Percentiles rank a stretch among this genome's conserved stretches.
Evolutionary conservation across 176 grass and related monocot species (phyloP).

Genomic region (Triticum timopheevii): DNA sequence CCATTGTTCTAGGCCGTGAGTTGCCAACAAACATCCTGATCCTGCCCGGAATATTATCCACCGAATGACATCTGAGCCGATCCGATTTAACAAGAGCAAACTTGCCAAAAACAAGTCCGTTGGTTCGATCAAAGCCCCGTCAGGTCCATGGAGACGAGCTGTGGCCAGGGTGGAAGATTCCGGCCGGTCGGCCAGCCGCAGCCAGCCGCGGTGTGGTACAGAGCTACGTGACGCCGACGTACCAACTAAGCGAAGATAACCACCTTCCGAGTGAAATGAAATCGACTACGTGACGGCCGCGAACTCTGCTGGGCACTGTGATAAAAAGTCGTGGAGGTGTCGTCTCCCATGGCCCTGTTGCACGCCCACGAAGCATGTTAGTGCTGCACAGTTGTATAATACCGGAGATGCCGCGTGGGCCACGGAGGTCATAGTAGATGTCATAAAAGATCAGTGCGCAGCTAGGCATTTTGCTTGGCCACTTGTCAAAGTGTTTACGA

Average conservation of each 20-base stretch:
- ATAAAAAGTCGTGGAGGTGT: neutral
- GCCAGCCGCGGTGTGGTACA: neutral
- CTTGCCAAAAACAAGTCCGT: neutral
- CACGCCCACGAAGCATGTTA: slow-evolving; percentile 5
- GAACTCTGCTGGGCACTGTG: neutral
- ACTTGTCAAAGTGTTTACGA: neutral
- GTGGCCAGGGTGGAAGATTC: slow-evolving; percentile 64
- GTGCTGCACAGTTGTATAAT: slow-evolving; percentile 24
- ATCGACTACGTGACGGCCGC: slow-evolving; percentile 36
- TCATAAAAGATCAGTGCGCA: neutral
- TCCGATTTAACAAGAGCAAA: neutral
- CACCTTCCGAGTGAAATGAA: neutral
- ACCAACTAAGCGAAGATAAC: slow-evolving; percentile 25
- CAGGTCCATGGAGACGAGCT: neutral
- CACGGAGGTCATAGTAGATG: neutral
- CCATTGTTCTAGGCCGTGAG: neutral
- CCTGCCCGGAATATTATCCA: neutral
- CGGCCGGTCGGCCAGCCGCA: neutral
- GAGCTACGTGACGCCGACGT: slow-evolving; percentile 37
- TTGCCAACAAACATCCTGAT: neutral
- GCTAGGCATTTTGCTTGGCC: neutral
- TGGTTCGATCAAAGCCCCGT: neutral
- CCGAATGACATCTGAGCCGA: neutral
- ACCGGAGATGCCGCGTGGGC: neutral
- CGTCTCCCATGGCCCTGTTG: neutral